A percentile compares a stretch with the other conserved stretches of the same genome.
Conservation (phyloP, 306 rosid species). For the cucumber (Cucumis sativus) region DNA sequence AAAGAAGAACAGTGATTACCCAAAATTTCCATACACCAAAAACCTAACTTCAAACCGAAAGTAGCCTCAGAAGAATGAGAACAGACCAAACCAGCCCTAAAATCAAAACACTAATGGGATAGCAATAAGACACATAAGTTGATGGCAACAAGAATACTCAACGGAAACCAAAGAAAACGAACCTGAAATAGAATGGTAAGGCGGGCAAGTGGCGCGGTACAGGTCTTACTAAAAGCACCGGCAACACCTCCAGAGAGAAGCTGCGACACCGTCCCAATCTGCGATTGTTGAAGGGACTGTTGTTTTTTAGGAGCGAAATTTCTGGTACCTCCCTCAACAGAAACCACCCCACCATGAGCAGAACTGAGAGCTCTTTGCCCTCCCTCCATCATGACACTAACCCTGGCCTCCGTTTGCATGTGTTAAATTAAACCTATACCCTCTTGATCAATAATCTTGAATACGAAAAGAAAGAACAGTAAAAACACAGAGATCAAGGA, state of each 20-base stretch:
- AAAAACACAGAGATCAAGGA: not conserved
- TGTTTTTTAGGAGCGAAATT: conserved; percentile 30
- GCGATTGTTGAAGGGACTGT: conserved; percentile 40
- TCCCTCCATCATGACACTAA: conserved; percentile 55
- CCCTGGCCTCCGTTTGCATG: conserved; percentile 95
- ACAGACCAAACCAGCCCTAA: not conserved
- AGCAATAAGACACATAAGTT: not conserved
- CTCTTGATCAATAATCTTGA: not conserved
- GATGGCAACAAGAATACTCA: not conserved
- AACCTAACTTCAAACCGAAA: not conserved
- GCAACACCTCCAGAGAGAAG: conserved; percentile 95
- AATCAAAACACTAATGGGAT: not conserved
- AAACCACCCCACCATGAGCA: conserved; percentile 33
- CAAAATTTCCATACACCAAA: not conserved
- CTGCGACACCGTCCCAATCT: conserved; percentile 70
- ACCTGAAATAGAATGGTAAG: conserved; percentile 98
- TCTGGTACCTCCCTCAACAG: conserved; percentile 49
- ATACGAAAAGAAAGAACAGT: not conserved
- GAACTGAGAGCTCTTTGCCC: conserved; percentile 39
- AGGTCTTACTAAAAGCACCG: conserved; percentile 87
- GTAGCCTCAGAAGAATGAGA: not conserved
- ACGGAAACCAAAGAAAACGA: not conserved
- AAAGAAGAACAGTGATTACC: not conserved
- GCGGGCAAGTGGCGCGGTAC: conserved; percentile 96
- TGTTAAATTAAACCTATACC: conserved; percentile 13